phyloP scores from a whole-genome alignment of 768 basidiomycete species.

The Terana coerulea region DNA sequence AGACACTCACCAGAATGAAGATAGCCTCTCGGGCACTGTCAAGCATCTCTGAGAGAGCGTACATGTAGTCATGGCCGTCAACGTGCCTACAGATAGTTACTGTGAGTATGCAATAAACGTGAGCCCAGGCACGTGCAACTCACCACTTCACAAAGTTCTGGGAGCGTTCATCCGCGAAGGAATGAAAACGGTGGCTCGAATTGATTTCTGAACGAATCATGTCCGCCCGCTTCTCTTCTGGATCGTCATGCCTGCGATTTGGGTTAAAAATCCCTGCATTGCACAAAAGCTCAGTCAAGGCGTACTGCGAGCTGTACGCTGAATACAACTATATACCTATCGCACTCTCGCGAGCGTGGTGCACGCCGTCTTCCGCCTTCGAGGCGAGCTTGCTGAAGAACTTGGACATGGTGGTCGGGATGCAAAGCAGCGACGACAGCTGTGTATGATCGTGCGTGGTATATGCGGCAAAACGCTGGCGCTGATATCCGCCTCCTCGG shows the following conservation, averaged over 20 bases:
- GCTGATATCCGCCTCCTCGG: not conserved
- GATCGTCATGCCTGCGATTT: slow-evolving; percentile 65
- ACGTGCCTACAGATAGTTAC: slow-evolving; percentile 54
- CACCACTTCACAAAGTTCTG: slow-evolving; percentile 84
- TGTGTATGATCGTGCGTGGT: not conserved
- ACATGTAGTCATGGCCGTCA: slow-evolving; percentile 97
- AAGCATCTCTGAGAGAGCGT: slow-evolving; percentile 89
- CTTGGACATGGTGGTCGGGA: slow-evolving; percentile 5
- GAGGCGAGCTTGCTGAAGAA: slow-evolving; percentile 7
- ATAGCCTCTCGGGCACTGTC: slow-evolving; percentile 78
- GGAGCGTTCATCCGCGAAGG: slow-evolving; percentile 72
- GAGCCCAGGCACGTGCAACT: slow-evolving; percentile 3
- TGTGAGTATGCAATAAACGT: not conserved
- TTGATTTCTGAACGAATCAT: slow-evolving; percentile 71
- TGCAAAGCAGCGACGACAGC: not conserved
- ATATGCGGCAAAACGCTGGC: not conserved
- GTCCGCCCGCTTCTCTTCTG: slow-evolving; percentile 69
- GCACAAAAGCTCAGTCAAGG: not conserved
- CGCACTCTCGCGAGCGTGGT: slow-evolving; percentile 12
- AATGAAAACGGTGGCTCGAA: slow-evolving; percentile 74
- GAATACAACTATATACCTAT: slow-evolving; percentile 5
- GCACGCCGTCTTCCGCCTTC: slow-evolving; percentile 8
- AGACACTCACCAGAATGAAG: slow-evolving; percentile 67
- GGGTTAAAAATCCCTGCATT: slow-evolving; percentile 20
- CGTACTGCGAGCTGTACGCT: not conserved